Evolutionary conservation across 176 grass and related monocot genomes (phyloP), one percentile per base, ranked within the genome.

Genomic region (Otatea glauca): DNA sequence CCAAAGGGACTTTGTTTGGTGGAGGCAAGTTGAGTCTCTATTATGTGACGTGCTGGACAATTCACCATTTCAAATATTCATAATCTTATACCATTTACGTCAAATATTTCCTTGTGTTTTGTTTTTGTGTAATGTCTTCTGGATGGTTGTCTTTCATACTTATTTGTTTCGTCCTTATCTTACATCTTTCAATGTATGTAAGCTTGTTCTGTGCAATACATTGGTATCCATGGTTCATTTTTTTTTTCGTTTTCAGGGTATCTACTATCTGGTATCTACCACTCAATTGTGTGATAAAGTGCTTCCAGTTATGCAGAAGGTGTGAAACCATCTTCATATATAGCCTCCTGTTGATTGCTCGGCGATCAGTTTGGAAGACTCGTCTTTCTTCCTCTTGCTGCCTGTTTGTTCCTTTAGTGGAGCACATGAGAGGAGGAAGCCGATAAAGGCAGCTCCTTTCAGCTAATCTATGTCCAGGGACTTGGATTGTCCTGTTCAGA

Each of bases 401-500:
- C 65, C 34, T 63, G 51, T 79, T 50, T 65, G 16, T 69, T 89
- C 72, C 74, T 87, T 68, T 75, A 56, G 64, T 72, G 70, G 77
- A 54, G 72, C 66, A 73, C 74, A 75, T 68, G 5, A 81, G 78
- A 84, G 88, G 78, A 86, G 88, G 71, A 83, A 62, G 82, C 61
- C 55, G 84, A 84, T 87, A 91, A 68, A 61, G 32, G 59, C 12
- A 81, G 47, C 45, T 83, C 48, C 53, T 84, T 61, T 71, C 49
- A 79, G 71, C 42, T 53, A 63, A 78, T 89, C 80, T 72, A 92
- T 98, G 96, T 86, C 91, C 85, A 88, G 83, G 82, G 91, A 95
- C 77, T 86, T 90, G 86, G 87, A 95, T 58, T 93, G 91, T 80
- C 92, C 95, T 88, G 93, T 98, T 77, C 96, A 93, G 89, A 94